Conservation (phyloP, 257 asterid species). For the Lantana camara region DNA sequence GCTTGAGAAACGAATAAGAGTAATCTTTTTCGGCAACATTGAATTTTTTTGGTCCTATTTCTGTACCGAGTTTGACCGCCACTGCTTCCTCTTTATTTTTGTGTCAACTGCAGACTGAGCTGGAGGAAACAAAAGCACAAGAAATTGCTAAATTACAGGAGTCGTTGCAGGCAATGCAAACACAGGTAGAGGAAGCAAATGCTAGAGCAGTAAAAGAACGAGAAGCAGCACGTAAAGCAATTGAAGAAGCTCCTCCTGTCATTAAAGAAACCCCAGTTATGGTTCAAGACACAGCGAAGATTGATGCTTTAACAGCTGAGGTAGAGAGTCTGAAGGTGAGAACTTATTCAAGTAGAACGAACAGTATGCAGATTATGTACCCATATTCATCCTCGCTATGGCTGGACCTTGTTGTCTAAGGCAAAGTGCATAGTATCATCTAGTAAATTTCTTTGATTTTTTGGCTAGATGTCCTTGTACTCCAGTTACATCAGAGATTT, state of each 20-base stretch:
- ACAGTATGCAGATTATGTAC: background rate
- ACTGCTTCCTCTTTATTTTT: background rate
- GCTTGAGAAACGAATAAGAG: background rate
- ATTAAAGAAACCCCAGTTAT: constrained; percentile 2
- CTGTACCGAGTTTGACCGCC: background rate
- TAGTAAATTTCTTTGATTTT: too few relatives aligned
- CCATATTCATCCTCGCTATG: background rate
- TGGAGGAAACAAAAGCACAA: constrained; percentile 2
- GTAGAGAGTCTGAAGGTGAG: background rate
- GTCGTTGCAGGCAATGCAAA: background rate
- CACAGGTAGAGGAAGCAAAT: constrained; percentile 2
- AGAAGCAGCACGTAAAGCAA: constrained; percentile 6
- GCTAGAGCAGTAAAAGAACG: background rate
- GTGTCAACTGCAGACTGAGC: background rate
- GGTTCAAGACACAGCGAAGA: background rate
- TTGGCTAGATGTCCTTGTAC: background rate
- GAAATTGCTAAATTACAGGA: background rate
- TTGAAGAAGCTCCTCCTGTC: constrained; percentile 10
- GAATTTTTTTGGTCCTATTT: background rate
- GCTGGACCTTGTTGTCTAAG: background rate
- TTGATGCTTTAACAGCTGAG: background rate
- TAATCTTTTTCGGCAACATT: background rate
- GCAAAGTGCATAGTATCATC: background rate
- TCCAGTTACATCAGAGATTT: background rate
- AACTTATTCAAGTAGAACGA: background rate